A percentile compares a stretch with the other conserved stretches of the same genome.
Evolutionary conservation across 2,329 filamentous ascomycete species (phyloP).

Genomic region (Blastomyces gilchristii): DNA sequence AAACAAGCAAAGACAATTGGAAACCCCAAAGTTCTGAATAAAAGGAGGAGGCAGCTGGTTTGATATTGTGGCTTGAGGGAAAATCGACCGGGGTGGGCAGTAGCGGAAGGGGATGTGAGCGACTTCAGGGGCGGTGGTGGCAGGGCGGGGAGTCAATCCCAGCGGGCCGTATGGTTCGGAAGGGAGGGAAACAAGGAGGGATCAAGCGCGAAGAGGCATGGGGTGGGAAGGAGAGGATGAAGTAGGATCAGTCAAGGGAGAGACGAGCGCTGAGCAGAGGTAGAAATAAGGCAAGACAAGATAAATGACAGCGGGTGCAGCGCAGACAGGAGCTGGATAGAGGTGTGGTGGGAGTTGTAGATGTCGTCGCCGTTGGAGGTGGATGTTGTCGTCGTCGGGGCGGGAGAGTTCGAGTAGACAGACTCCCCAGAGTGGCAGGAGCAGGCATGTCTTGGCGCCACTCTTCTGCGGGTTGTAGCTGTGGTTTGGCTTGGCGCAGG

Average conservation of each 20-base stretch:
- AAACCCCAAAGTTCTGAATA: background rate
- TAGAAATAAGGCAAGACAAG: background rate
- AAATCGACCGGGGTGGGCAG: background rate
- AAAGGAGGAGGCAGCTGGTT: background rate
- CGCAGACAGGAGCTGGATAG: background rate
- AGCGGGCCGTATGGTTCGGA: constrained; percentile 3
- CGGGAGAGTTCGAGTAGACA: no score
- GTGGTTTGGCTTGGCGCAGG: background rate
- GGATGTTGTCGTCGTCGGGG: background rate
- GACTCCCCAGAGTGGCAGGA: no score
- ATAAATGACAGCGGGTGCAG: background rate
- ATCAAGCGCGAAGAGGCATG: background rate
- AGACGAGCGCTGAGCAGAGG: background rate
- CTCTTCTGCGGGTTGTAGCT: no score
- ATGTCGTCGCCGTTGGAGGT: background rate
- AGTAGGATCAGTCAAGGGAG: background rate
- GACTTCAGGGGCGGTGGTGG: background rate
- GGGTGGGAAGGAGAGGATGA: background rate
- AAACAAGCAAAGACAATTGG: background rate
- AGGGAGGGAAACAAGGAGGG: background rate
- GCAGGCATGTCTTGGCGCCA: no score
- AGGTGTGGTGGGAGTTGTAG: background rate
- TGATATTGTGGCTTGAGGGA: background rate
- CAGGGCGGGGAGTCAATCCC: constrained; percentile 4
- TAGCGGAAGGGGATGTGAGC: background rate